Base-by-base conservation (phyloP, 768 basidiomycete species). In the Tylopilus rubrobrunneus region DNA sequence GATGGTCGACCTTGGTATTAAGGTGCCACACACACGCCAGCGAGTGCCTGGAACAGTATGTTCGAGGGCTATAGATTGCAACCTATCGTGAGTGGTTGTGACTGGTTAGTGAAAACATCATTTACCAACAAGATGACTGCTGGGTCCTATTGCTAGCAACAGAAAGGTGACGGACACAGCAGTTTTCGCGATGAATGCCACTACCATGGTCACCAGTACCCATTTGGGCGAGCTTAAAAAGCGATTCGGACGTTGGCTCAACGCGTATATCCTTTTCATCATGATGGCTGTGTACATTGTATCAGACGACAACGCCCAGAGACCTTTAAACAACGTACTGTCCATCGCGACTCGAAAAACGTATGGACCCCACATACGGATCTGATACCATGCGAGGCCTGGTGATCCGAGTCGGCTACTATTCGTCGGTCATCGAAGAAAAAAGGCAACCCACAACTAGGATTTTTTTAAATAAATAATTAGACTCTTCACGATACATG, bases 341-440 rank as follows among this genome's bases (percentile, higher is more conserved):
- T 64, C 62, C 59, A 61, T 56, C 8, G 62, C 62, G 1, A 58
- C 3, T 27, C 56, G 48, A 45, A 60, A 63, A 11, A 57, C 31
- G 15, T 44, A 52, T 9, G 54, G 53, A 25, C 45, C 58, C 62
- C 61, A 63, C 39, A 45, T 31, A 36, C 40, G 61, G 25, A 60
- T 31, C 39, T 63, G 25, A 27, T 52, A 62, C 52, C 37, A 52
- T 27, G 23, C 54, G 6, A 62, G 58, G 45, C 62, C 62, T 63
- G 31, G 28, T 23, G 12, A 11, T 12, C 10, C 31, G 7, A 31
- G 10, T 31, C 7, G 9, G 48, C 7, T 15, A 15, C 8, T 15
- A 27, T 48, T 28, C 19, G 25, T 51, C 31, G 48, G 47, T 27
- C 23, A 7, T 7, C 21, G 17, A 21, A 44, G 31, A 41, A 42